phyloP scores from a whole-genome alignment of 345 rosid species.

The Bruguiera parviflora region DNA sequence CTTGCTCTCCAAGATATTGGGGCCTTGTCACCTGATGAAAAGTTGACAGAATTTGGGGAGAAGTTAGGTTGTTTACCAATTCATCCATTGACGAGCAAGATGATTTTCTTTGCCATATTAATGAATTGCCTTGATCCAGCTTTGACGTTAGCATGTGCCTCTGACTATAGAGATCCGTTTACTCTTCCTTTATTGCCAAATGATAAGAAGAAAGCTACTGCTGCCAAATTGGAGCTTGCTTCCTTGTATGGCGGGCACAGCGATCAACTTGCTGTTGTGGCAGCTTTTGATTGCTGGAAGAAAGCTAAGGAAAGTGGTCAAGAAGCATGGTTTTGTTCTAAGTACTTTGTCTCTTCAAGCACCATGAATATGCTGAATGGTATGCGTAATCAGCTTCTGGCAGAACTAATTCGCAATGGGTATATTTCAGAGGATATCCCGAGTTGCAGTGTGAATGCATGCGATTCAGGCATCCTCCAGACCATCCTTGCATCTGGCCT shows the following conservation, averaged over 20 bases:
- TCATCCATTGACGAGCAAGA: slow-evolving; percentile 86
- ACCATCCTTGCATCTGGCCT: slow-evolving; percentile 82
- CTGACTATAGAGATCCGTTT: slow-evolving; percentile 83
- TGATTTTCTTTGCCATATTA: slow-evolving; percentile 87
- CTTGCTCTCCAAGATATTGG: slow-evolving; percentile 78
- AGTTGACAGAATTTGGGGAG: slow-evolving; percentile 84
- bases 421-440: slow-evolving; percentile 57
- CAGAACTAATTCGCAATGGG: slow-evolving; percentile 60
- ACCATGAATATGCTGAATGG: slow-evolving; percentile 74
- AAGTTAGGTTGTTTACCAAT: slow-evolving; percentile 80
- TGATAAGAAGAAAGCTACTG: slow-evolving; percentile 71
- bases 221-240: slow-evolving; percentile 75
- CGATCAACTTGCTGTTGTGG: slow-evolving; percentile 87
- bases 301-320: slow-evolving; percentile 64
- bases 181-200: slow-evolving; percentile 68
- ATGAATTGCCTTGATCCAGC: slow-evolving; percentile 97
- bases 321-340: slow-evolving; percentile 61
- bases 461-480: slow-evolving; percentile 68
- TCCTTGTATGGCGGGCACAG: slow-evolving; percentile 78
- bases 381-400: slow-evolving; percentile 80
- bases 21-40: slow-evolving; percentile 73
- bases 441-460: slow-evolving; percentile 61
- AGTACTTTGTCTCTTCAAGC: slow-evolving; percentile 64
- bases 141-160: slow-evolving; percentile 90
- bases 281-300: slow-evolving; percentile 92